A percentile compares a stretch with the other conserved stretches of the same genome.
Evolutionary conservation across 83 land plant genomes (phyloP).

Genomic region (Larix sibirica): DNA sequence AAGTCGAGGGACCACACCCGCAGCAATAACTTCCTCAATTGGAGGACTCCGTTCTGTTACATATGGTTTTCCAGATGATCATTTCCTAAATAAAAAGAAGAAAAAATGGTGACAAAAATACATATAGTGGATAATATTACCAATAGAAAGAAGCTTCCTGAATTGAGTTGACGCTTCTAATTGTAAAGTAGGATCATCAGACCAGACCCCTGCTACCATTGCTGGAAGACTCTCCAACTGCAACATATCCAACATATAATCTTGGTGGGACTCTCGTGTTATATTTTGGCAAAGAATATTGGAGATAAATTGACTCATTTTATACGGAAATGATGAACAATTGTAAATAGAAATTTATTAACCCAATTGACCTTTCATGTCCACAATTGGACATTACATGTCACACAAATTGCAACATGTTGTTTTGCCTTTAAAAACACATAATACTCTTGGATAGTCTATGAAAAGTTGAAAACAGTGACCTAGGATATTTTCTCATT

Average conservation of each 20-base stretch:
- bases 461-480: no score
- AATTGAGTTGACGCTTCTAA: constrained; percentile 77
- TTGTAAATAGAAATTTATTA: no score
- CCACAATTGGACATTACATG: no score
- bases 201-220: constrained; percentile 69
- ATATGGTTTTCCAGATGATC: background rate
- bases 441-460: no score
- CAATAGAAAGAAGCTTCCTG: constrained; percentile 72
- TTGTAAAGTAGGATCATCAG: constrained; percentile 56
- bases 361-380: no score
- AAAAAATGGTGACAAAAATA: no score
- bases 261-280: no score
- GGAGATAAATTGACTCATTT: no score
- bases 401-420: no score
- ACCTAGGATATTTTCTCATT: no score
- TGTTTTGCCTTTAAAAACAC: no score
- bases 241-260: background rate
- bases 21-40: constrained; percentile 69
- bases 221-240: constrained; percentile 65
- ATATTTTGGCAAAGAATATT: background rate
- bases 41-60: constrained; percentile 72
- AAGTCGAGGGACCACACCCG: constrained; percentile 85
- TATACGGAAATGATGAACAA: no score
- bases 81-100: background rate
- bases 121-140: constrained; percentile 23